Conservation (phyloP, 2,329 filamentous ascomycete genomes). For the Cytospora chrysosperma region DNA sequence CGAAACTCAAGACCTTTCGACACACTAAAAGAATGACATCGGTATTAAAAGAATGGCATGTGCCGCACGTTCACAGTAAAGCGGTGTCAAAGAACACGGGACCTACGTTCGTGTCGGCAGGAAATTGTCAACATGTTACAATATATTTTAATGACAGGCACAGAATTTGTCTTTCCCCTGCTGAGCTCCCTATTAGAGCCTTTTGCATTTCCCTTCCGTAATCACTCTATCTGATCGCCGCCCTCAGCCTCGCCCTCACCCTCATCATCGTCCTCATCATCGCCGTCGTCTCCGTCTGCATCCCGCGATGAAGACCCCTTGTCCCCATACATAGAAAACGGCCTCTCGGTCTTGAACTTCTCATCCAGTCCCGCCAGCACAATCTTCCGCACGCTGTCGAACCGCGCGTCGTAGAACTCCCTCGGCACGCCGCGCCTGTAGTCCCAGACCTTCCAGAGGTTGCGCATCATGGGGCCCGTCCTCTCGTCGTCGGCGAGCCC, state of each 20-base stretch:
- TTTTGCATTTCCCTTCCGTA: not conserved
- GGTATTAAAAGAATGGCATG: too few relatives aligned
- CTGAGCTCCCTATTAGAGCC: too few relatives aligned
- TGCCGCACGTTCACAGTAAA: too few relatives aligned
- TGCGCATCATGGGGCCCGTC: not conserved
- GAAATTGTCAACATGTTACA: too few relatives aligned
- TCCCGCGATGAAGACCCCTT: not conserved
- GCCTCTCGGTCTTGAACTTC: not conserved
- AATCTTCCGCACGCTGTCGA: not conserved
- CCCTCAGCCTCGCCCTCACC: not conserved
- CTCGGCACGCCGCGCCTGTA: not conserved
- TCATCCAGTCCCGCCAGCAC: not conserved
- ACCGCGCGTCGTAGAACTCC: not conserved
- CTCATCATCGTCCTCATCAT: not conserved
- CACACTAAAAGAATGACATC: too few relatives aligned
- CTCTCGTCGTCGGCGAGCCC: not conserved
- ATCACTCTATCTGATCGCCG: not conserved
- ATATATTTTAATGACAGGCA: too few relatives aligned
- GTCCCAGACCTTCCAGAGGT: slow-evolving; percentile 5
- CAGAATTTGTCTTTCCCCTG: too few relatives aligned
- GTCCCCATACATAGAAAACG: not conserved
- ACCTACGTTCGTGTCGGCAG: too few relatives aligned
- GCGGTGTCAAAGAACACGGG: too few relatives aligned
- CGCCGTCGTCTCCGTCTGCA: not conserved
- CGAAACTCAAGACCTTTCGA: too few relatives aligned